Evolutionary conservation across 257 asterid genomes (phyloP).

Genomic region (Capsicum baccatum): DNA sequence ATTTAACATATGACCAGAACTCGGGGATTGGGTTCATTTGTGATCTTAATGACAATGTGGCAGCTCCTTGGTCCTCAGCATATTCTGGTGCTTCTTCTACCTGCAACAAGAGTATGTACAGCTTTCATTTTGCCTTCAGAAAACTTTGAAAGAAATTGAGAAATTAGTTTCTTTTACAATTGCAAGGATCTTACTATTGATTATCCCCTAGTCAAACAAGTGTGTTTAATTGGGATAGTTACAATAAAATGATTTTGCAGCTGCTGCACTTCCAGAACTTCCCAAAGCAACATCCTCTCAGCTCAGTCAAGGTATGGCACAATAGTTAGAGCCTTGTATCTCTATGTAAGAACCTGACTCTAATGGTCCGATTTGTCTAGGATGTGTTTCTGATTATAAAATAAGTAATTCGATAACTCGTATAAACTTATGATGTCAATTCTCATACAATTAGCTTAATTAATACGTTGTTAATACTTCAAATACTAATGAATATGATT

Average conservation of each 20-base stretch:
- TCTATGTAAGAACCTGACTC: background rate
- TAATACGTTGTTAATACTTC: background rate
- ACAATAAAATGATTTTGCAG: conserved; percentile 19
- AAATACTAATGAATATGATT: background rate
- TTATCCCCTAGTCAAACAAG: background rate
- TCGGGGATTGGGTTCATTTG: conserved; percentile 46
- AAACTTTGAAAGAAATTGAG: background rate
- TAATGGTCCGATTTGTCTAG: background rate
- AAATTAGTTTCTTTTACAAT: background rate
- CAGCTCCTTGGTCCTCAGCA: conserved; percentile 40
- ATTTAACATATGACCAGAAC: conserved; percentile 36
- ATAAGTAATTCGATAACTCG: background rate
- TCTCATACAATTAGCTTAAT: background rate
- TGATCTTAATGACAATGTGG: conserved; percentile 38
- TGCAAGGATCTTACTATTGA: background rate
- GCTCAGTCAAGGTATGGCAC: conserved; percentile 25
- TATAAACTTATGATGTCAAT: background rate
- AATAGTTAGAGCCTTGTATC: background rate
- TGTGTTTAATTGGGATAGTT: background rate
- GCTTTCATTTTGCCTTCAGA: background rate
- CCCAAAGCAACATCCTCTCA: conserved; percentile 40
- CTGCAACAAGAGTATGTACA: conserved; percentile 37
- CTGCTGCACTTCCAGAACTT: conserved; percentile 30
- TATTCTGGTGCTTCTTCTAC: conserved; percentile 29
- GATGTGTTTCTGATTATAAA: background rate